Conservation (phyloP, 2,329 filamentous ascomycete species). For the Magnaporthiopsis rhizophila region DNA sequence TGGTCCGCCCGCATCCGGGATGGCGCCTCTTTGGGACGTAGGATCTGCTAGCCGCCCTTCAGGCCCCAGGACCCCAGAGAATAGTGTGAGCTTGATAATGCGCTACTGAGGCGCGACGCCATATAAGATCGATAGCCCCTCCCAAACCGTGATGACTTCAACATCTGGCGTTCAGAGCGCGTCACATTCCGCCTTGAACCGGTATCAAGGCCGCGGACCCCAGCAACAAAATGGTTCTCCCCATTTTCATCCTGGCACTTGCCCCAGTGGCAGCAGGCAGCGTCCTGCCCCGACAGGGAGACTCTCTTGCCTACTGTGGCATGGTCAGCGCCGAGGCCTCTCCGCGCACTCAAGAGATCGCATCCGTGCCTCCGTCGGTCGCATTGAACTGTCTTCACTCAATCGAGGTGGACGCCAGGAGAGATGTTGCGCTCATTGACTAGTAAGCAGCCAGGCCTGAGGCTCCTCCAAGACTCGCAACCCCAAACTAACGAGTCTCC, state of each 20-base stretch:
- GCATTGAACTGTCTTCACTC: constrained; percentile 32
- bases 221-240: neutral
- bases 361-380: constrained; percentile 7
- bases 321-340: neutral
- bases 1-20: too few relatives aligned
- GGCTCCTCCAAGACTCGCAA: neutral
- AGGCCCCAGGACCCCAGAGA: too few relatives aligned
- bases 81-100: too few relatives aligned
- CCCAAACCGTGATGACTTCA: neutral
- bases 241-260: neutral
- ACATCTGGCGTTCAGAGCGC: neutral
- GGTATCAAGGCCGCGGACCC: neutral
- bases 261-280: neutral
- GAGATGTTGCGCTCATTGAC: constrained; percentile 32
- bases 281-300: neutral
- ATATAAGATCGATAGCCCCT: neutral
- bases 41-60: too few relatives aligned
- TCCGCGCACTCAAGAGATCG: neutral
- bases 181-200: neutral
- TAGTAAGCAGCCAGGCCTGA: constrained; percentile 23
- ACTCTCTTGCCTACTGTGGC: neutral
- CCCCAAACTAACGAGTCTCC: neutral
- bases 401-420: constrained; percentile 35
- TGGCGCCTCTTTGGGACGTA: too few relatives aligned
- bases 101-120: neutral